phyloP scores from a whole-genome alignment of 2,329 filamentous ascomycete genomes.

The Malbranchea cinnamomea region DNA sequence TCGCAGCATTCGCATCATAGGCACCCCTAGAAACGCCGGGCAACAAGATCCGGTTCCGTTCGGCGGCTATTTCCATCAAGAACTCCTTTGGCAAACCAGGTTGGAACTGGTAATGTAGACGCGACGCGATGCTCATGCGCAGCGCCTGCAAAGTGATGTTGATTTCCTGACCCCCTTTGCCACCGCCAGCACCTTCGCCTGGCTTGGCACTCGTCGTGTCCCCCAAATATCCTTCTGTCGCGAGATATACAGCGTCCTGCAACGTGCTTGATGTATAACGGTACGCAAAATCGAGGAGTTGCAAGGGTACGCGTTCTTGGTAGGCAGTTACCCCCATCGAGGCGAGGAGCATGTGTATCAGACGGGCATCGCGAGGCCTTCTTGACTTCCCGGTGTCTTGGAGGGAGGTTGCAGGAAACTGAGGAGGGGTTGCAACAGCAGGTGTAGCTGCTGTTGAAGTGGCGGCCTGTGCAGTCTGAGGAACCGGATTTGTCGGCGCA shows the following conservation, averaged over 20 bases:
- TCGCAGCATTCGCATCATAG: conserved; percentile 13
- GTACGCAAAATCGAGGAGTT: conserved; percentile 39
- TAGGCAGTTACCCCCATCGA: conserved; percentile 35
- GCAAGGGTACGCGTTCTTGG: conserved; percentile 37
- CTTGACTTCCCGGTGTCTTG: conserved; percentile 33
- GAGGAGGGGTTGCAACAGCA: conserved; percentile 16
- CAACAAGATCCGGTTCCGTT: conserved; percentile 39
- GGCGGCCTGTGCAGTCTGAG: conserved; percentile 9
- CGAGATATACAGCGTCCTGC: conserved; percentile 37
- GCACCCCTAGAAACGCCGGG: conserved; percentile 40
- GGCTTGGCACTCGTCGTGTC: conserved; percentile 16
- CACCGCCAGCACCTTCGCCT: conserved; percentile 18
- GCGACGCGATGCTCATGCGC: conserved; percentile 44
- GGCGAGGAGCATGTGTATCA: conserved; percentile 36
- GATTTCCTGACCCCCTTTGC: conserved; percentile 29
- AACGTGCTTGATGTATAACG: conserved; percentile 39
- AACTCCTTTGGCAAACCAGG: conserved; percentile 46
- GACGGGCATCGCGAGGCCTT: conserved; percentile 34
- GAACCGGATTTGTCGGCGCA: conserved; percentile 12
- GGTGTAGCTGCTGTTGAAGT: conserved; percentile 9
- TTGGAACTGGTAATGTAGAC: conserved; percentile 46
- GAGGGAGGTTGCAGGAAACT: conserved; percentile 28
- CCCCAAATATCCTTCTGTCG: conserved; percentile 35
- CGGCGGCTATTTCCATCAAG: conserved; percentile 41
- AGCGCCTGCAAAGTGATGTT: conserved; percentile 43